A percentile compares a stretch with the other conserved stretches of the same genome.
phyloP scores from a whole-genome alignment of 2,329 filamentous ascomycete genomes.

The Samsoniella hepiali region DNA sequence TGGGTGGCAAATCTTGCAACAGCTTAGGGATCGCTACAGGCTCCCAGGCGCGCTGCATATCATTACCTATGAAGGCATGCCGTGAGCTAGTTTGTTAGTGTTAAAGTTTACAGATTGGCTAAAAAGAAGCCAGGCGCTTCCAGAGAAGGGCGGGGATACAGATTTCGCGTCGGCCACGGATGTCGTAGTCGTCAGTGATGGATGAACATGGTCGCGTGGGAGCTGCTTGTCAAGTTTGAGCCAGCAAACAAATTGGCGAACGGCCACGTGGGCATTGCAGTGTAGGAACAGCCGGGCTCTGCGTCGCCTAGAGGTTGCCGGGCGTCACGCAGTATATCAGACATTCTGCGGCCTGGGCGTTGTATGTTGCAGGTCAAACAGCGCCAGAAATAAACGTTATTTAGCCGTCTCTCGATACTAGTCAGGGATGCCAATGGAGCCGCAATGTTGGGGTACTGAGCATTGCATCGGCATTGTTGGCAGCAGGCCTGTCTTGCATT shows the following conservation, averaged over 20 bases:
- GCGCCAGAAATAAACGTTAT: not conserved
- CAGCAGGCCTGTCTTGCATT: too few species aligned
- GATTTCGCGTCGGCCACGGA: not conserved
- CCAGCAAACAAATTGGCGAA: not conserved
- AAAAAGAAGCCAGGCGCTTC: not conserved
- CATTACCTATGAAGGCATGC: not conserved
- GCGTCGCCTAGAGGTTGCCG: not conserved
- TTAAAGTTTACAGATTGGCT: not conserved
- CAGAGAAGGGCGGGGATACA: not conserved
- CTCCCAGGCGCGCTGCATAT: not conserved
- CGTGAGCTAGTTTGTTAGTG: not conserved
- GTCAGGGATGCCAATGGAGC: not conserved
- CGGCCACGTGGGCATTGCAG: not conserved
- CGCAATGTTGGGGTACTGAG: not conserved
- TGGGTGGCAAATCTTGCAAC: not conserved
- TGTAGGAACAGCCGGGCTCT: not conserved
- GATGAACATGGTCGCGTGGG: not conserved
- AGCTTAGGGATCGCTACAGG: slow-evolving; percentile 4
- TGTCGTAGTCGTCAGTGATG: not conserved
- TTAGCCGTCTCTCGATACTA: not conserved
- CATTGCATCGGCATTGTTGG: too few species aligned
- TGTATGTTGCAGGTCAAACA: not conserved
- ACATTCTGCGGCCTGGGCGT: not conserved
- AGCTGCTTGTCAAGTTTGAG: not conserved
- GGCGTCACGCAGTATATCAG: not conserved